A percentile compares a stretch with the other conserved stretches of the same genome.
phyloP scores from a whole-genome alignment of 176 grass and related monocot species.

The Olyra latifolia region DNA sequence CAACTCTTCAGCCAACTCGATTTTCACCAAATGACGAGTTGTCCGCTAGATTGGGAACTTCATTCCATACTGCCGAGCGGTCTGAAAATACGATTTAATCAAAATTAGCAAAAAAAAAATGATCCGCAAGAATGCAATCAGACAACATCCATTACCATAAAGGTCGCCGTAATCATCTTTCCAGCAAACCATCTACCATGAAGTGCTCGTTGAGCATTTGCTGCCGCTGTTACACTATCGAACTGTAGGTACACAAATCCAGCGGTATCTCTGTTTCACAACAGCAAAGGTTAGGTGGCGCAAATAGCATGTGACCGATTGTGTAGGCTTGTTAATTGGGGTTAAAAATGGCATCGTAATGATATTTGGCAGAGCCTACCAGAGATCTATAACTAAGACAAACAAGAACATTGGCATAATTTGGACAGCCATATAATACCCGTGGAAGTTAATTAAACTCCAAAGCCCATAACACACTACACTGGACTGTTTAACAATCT shows the following conservation, averaged over 20 bases:
- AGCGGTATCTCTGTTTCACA: slow-evolving; percentile 66
- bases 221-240: slow-evolving; percentile 54
- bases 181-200: slow-evolving; percentile 96
- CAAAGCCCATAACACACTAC: neutral
- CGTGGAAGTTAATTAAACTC: neutral
- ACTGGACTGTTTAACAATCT: neutral
- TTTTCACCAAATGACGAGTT: neutral
- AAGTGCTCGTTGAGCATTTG: slow-evolving; percentile 69
- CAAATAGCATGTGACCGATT: neutral
- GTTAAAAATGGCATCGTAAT: neutral
- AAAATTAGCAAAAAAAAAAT: neutral
- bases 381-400: neutral
- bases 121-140: neutral
- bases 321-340: neutral
- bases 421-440: neutral
- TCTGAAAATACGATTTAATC: slow-evolving; percentile 29
- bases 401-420: neutral
- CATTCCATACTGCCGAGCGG: slow-evolving; percentile 63
- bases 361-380: neutral
- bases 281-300: neutral
- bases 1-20: neutral
- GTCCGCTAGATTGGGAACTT: slow-evolving; percentile 61
- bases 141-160: slow-evolving; percentile 54
- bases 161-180: slow-evolving; percentile 96
- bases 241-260: slow-evolving; percentile 89